These are phyloP conservation scores for Neophaeococcomyces aloes DNA, from an alignment of 2,329 filamentous ascomycete genomes.

Conservation along the genomic window DNA sequence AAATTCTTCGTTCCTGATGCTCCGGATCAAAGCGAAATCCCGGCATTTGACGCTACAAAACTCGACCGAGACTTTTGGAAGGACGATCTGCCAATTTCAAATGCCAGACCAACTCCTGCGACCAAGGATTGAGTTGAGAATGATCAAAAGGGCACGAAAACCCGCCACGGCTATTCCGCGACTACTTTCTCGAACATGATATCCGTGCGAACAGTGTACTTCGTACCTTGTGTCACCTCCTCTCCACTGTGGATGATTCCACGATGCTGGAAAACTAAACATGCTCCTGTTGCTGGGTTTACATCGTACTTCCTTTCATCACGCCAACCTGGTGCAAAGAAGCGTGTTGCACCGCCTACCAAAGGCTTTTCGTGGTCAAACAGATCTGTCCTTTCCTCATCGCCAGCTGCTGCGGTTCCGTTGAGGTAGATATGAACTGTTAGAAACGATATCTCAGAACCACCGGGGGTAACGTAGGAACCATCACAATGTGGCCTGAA, in stretches of 20 bases:
- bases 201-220: conserved; percentile 48
- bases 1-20: conserved; percentile 22
- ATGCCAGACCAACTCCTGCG: not conserved
- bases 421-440: conserved; percentile 49
- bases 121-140: conserved; percentile 1
- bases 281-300: conserved; percentile 40
- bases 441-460: conserved; percentile 40
- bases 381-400: conserved; percentile 11
- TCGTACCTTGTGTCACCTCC: conserved; percentile 43
- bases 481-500: conserved; percentile 64
- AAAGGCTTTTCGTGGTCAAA: conserved; percentile 25
- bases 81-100: conserved; percentile 7
- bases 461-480: conserved; percentile 47
- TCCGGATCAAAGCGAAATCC: conserved; percentile 18
- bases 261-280: conserved; percentile 48
- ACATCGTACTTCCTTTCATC: conserved; percentile 32
- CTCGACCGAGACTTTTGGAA: conserved; percentile 20
- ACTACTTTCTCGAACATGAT: conserved; percentile 37
- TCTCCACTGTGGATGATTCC: conserved; percentile 44
- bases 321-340: conserved; percentile 25
- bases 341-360: conserved; percentile 46
- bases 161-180: not conserved
- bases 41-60: conserved; percentile 14
- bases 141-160: too few relatives aligned
- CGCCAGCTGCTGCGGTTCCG: conserved; percentile 31